Percentiles rank a stretch among this genome's conserved stretches.
These are phyloP conservation scores for Aspergillus ostianus DNA, from an alignment of 495 filamentous ascomycete genomes.

Conservation along the genomic window DNA sequence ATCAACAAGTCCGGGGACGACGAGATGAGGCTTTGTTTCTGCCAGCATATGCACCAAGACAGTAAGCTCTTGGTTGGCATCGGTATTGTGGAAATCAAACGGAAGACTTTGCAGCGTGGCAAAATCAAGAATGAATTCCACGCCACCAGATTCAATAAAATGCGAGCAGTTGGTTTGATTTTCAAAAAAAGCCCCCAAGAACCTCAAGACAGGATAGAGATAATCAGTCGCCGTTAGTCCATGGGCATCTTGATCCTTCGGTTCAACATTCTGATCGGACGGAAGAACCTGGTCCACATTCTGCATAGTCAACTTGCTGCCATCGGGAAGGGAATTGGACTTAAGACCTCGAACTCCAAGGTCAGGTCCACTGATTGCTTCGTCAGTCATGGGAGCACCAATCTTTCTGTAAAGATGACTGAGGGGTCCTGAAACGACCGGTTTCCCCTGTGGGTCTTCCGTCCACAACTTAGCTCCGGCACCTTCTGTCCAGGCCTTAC, in stretches of 20 bases:
- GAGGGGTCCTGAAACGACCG: slow-evolving; percentile 28
- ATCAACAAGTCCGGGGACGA: slow-evolving; percentile 74
- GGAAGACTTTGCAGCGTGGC: slow-evolving; percentile 74
- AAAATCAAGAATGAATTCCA: slow-evolving; percentile 82
- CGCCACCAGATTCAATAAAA: slow-evolving; percentile 75
- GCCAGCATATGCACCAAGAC: slow-evolving; percentile 76
- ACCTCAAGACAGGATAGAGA: slow-evolving; percentile 69
- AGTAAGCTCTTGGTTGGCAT: slow-evolving; percentile 62
- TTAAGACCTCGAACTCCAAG: slow-evolving; percentile 37
- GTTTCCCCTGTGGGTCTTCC: slow-evolving; percentile 42
- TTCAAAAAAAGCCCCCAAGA: slow-evolving; percentile 73
- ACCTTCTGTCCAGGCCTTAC: slow-evolving; percentile 62
- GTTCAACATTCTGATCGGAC: slow-evolving; percentile 32
- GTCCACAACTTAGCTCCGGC: slow-evolving; percentile 80
- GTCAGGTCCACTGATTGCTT: slow-evolving; percentile 26
- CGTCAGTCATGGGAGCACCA: slow-evolving; percentile 28
- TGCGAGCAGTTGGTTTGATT: slow-evolving; percentile 71
- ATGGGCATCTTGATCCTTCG: slow-evolving; percentile 47
- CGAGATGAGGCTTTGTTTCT: slow-evolving; percentile 78
- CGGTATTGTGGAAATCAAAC: slow-evolving; percentile 67
- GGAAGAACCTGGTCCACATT: slow-evolving; percentile 31
- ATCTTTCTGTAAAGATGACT: slow-evolving; percentile 37
- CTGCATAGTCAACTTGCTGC: slow-evolving; percentile 35
- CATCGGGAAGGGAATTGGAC: slow-evolving; percentile 35
- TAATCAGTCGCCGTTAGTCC: slow-evolving; percentile 61